phyloP scores from a whole-genome alignment of 2,329 filamentous ascomycete genomes.

The Phyllosticta paracitricarpa region DNA sequence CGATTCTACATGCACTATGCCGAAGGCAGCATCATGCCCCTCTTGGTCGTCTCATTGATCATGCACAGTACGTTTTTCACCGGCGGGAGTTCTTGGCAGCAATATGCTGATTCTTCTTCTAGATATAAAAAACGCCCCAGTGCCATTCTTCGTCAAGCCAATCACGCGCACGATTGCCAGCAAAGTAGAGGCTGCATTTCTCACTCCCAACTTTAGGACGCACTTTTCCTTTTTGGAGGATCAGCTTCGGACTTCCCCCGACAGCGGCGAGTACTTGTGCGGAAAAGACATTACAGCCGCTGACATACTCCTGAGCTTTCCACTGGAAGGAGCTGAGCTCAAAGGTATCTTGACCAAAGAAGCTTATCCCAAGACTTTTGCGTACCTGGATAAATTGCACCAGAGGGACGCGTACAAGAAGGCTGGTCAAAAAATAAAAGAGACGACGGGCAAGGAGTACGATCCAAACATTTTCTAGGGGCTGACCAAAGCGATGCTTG shows the following conservation, averaged over 20 bases:
- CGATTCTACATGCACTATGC: conserved; percentile 71
- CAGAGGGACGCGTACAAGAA: conserved; percentile 35
- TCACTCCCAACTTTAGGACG: conserved; percentile 37
- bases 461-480: conserved; percentile 16
- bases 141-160: conserved; percentile 61
- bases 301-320: conserved; percentile 45
- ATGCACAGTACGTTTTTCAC: conserved; percentile 39
- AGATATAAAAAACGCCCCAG: conserved; percentile 41
- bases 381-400: conserved; percentile 37
- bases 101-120: not conserved
- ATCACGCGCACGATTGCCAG: conserved; percentile 47
- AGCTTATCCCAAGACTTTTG: conserved; percentile 37
- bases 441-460: conserved; percentile 28
- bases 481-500: not conserved
- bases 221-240: conserved; percentile 43
- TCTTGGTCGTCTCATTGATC: conserved; percentile 55
- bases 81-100: not conserved
- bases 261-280: conserved; percentile 42
- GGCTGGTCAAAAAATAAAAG: conserved; percentile 41
- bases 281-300: conserved; percentile 39
- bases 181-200: conserved; percentile 35
- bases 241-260: conserved; percentile 37
- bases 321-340: conserved; percentile 35
- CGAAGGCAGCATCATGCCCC: conserved; percentile 73
- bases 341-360: conserved; percentile 29